Base-by-base conservation (phyloP, 2,329 filamentous ascomycete species). In the Gnomoniopsis sp. region DNA sequence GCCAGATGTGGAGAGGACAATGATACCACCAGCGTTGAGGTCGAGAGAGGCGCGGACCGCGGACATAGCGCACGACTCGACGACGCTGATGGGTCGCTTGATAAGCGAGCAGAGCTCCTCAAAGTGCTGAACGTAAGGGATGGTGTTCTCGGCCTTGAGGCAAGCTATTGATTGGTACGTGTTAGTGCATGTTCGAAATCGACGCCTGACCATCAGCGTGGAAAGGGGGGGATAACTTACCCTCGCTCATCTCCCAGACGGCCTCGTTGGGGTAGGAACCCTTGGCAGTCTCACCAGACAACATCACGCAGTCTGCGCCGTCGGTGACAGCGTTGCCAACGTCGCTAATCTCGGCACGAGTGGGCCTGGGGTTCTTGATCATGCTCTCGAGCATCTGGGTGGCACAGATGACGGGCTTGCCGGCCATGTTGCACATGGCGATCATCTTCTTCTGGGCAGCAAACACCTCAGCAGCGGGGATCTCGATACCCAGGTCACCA, bases 391-490 rank as follows among this genome's bases (percentile, higher is more conserved):
- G 86, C 95, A 99, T 99, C 83, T 99, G 95, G 44, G 95, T 99
- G 61, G 95, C 95, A 79, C 93, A 98, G 75, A 99, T 97, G 75
- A 93, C 93, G 67, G 95, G 95, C 86, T 99, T 99, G 78, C 95
- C 95, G 68, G 92, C 93, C 73, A 97, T 88, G 84, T 99, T 99
- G 87, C 95, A 99, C 88, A 98, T 98, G 79, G 95, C 93, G 77
- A 99, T 99, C 86, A 99, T 93, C 91, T 99, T 99, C 89, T 99
- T 99, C 84, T 99, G 95, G 58, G 95, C 95, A 68, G 96, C 91
- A 78, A 99, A 99, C 66, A 99, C 95, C 84, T 99, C 95, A 65
- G 93, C 91, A 62, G 95, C 93, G 52, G 95, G 93, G 69, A 99
- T 99, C 81, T 99, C 95, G 70, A 99, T 99, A 82, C 95, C 95